A percentile compares a stretch with the other conserved stretches of the same genome.
These are phyloP conservation scores for Stygiomarasmius scandens DNA, from an alignment of 1,284 basidiomycete species.

Conservation along the genomic window DNA sequence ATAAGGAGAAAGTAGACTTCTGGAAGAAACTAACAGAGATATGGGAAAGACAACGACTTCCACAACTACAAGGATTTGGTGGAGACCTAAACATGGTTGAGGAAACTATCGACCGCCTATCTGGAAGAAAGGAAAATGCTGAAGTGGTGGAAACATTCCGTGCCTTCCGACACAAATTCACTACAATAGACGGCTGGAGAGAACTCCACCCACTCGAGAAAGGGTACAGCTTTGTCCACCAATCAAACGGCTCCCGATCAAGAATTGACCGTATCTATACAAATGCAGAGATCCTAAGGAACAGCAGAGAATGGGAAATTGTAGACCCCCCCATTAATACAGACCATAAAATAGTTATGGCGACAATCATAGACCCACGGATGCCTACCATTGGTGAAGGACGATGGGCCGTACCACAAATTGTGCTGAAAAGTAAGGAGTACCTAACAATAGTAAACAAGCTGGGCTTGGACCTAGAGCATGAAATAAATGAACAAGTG, in stretches of 20 bases:
- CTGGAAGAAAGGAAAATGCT: conserved; percentile 12
- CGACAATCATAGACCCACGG: conserved; percentile 13
- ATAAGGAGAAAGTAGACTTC: too few species aligned
- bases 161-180: conserved; percentile 17
- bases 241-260: conserved; percentile 18
- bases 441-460: not conserved
- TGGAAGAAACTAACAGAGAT: too few species aligned
- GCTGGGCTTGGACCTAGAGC: not conserved
- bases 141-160: conserved; percentile 14
- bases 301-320: conserved; percentile 21
- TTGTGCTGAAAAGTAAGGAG: conserved; percentile 21
- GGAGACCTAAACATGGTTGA: conserved; percentile 22
- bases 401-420: conserved; percentile 23
- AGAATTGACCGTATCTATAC: conserved; percentile 35
- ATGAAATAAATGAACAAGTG: not conserved
- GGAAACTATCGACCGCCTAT: conserved; percentile 19
- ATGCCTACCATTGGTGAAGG: conserved; percentile 26
- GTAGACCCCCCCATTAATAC: conserved; percentile 5
- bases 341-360: conserved; percentile 25
- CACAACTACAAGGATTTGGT: conserved; percentile 11
- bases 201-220: conserved; percentile 21
- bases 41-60: too few species aligned
- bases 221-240: conserved; percentile 26
- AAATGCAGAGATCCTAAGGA: not conserved
- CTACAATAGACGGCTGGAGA: conserved; percentile 32